These are phyloP conservation scores for Pythium sukuiense DNA, from an alignment of 352 stramenopile genomes.

Conservation along the genomic window DNA sequence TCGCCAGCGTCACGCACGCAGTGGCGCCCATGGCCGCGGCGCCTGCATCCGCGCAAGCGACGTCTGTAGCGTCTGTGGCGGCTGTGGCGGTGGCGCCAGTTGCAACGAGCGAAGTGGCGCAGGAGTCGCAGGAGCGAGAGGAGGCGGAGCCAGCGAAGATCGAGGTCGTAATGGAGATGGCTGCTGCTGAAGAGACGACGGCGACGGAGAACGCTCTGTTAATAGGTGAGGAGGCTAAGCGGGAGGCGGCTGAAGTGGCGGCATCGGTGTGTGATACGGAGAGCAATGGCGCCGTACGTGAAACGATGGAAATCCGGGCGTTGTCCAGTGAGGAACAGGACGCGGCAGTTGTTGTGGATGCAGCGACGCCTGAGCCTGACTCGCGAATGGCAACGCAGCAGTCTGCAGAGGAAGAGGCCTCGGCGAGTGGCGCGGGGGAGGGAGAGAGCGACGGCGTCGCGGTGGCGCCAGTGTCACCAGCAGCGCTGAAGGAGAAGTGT, in stretches of 20 bases:
- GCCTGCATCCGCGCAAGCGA: neutral
- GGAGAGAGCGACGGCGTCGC: constrained; percentile 11
- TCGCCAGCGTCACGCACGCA: constrained; percentile 11
- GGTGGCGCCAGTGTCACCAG: constrained; percentile 1
- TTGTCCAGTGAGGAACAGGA: neutral
- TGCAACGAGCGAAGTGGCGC: neutral
- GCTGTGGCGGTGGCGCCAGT: neutral
- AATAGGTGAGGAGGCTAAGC: neutral
- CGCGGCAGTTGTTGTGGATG: neutral
- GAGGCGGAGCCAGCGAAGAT: neutral
- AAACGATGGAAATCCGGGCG: neutral
- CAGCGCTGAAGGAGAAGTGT: neutral
- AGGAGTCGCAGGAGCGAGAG: neutral
- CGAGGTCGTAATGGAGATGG: neutral
- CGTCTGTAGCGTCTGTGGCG: neutral
- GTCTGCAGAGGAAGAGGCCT: neutral
- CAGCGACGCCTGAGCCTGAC: neutral
- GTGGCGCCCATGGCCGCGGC: constrained; percentile 6
- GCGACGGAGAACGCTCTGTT: neutral
- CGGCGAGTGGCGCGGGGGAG: constrained; percentile 1
- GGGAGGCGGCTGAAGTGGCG: no score
- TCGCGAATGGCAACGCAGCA: neutral
- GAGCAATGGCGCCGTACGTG: neutral
- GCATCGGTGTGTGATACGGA: neutral
- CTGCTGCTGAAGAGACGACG: neutral